Evolutionary conservation across 257 asterid species (phyloP).

Genomic region (Plantago major): DNA sequence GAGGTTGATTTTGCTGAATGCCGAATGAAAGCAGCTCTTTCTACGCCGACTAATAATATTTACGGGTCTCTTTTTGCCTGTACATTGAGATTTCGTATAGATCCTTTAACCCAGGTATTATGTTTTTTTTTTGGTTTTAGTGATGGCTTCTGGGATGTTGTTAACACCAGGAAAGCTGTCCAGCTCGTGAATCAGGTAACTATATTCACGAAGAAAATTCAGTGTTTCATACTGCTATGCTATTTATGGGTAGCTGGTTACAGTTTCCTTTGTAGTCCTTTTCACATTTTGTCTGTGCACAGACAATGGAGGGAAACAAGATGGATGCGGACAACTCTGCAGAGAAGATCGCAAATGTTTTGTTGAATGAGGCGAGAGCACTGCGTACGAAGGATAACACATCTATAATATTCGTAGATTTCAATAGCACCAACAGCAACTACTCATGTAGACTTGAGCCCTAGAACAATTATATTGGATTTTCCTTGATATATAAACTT

Average conservation of each 20-base stretch:
- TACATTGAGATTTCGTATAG: neutral
- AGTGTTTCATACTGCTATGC: too few relatives aligned
- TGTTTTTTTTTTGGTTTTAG: slow-evolving; percentile 32
- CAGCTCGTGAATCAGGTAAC: slow-evolving; percentile 81
- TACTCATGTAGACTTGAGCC: slow-evolving; percentile 37
- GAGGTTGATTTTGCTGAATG: slow-evolving; percentile 21
- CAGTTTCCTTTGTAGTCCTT: neutral
- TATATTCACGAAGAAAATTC: neutral
- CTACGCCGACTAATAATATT: neutral
- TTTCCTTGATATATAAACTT: slow-evolving; percentile 18
- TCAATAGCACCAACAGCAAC: slow-evolving; percentile 35
- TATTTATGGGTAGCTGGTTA: neutral
- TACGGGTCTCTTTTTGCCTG: neutral
- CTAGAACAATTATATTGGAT: slow-evolving; percentile 18
- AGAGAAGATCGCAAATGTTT: slow-evolving; percentile 58
- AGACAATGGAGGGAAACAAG: slow-evolving; percentile 51
- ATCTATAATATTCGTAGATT: slow-evolving; percentile 75
- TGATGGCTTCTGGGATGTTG: slow-evolving; percentile 96
- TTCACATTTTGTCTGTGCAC: slow-evolving; percentile 11
- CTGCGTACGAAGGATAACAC: slow-evolving; percentile 87
- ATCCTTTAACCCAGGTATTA: too few relatives aligned
- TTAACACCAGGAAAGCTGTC: slow-evolving; percentile 64
- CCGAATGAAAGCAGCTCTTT: neutral
- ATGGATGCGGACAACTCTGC: slow-evolving; percentile 39
- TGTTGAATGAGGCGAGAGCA: slow-evolving; percentile 80